Evolutionary conservation across 2,329 filamentous ascomycete species (phyloP), one percentile per base, ranked within the genome.

Genomic region (Pyrenophora tritici-repentis): DNA sequence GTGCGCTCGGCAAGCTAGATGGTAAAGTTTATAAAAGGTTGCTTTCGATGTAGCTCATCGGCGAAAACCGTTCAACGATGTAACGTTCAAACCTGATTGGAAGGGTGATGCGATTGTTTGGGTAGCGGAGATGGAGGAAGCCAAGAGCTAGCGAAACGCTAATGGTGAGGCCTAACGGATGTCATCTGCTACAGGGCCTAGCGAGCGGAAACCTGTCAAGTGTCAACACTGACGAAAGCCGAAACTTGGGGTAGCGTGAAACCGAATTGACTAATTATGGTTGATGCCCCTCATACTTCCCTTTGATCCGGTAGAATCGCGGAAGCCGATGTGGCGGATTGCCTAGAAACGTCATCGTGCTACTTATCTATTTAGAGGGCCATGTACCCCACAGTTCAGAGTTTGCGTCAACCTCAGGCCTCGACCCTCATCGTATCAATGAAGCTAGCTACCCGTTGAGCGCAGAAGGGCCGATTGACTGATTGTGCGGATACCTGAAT

Each of bases 81-180:
- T 76, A 8, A 81, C 77, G 0, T 81, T 82, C 56, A 81, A 83
- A 58, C 72, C 74, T 6, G 73, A 80, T 51, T 81, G 76, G 67
- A 70, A 71, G 58, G 77, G 66, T 39, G 78, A 79, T 49, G 79
- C 81, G 63, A 77, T 81, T 55, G 76, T 80, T 71, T 76, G 67
- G 75, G 76, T 6, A 24, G 75, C 59, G 77, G 76, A 1, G 73
- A 75, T 53, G 72, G 67, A 3, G 66, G 65, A 6, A 67, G 55
- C 40, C 50, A 58, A 13, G 13, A 68, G 14, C 40, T 68, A 37
- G 61, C 65, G 31, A 70, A 70, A 53, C 43, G 71, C 39, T 69
- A 61, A 22, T 32, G 33, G 14, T n/a, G 33, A 18, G 4, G 36
- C 22, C 18, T 9, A 38, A 32, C 1, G 16, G 24, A 38, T 52